These are phyloP conservation scores for Penicillium sclerotigenum DNA, from an alignment of 2,329 filamentous ascomycete genomes.

Conservation along the genomic window DNA sequence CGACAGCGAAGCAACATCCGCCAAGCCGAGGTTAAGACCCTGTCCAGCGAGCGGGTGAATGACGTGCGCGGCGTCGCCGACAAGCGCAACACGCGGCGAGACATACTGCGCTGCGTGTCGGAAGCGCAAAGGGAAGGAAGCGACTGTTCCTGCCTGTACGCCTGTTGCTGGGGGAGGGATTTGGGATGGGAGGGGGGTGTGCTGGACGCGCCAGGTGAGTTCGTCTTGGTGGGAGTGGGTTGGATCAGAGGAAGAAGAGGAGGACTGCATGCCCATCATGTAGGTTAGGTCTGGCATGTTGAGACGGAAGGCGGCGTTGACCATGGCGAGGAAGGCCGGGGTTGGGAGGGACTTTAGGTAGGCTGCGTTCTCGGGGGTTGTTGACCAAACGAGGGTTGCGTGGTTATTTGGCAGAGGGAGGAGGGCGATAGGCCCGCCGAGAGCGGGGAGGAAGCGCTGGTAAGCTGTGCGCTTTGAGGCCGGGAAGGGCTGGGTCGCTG, in stretches of 20 bases:
- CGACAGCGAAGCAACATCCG: constrained; percentile 77
- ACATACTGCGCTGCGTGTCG: constrained; percentile 94
- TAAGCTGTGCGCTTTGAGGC: constrained; percentile 70
- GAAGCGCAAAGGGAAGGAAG: constrained; percentile 86
- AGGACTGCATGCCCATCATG: constrained; percentile 65
- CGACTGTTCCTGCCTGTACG: constrained; percentile 75
- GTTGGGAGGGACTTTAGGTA: constrained; percentile 71
- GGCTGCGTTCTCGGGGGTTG: constrained; percentile 73
- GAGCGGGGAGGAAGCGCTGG: constrained; percentile 85
- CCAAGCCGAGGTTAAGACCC: constrained; percentile 89
- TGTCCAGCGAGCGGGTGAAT: constrained; percentile 93
- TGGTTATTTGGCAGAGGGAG: constrained; percentile 80
- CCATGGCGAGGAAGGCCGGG: constrained; percentile 75
- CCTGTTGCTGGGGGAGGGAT: constrained; percentile 65
- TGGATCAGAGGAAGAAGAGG: constrained; percentile 12
- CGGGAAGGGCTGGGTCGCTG: constrained; percentile 29
- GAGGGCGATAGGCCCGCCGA: constrained; percentile 77
- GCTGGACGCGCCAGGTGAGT: constrained; percentile 74
- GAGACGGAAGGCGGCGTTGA: constrained; percentile 91
- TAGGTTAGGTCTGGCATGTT: constrained; percentile 75
- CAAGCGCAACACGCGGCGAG: constrained; percentile 81
- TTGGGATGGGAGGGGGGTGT: constrained; percentile 57
- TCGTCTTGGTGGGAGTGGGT: constrained; percentile 62
- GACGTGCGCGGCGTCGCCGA: constrained; percentile 93
- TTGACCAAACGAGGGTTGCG: constrained; percentile 92